Base-by-base conservation (phyloP, 139 green algal species). In the Desmodesmus armatus region DNA sequence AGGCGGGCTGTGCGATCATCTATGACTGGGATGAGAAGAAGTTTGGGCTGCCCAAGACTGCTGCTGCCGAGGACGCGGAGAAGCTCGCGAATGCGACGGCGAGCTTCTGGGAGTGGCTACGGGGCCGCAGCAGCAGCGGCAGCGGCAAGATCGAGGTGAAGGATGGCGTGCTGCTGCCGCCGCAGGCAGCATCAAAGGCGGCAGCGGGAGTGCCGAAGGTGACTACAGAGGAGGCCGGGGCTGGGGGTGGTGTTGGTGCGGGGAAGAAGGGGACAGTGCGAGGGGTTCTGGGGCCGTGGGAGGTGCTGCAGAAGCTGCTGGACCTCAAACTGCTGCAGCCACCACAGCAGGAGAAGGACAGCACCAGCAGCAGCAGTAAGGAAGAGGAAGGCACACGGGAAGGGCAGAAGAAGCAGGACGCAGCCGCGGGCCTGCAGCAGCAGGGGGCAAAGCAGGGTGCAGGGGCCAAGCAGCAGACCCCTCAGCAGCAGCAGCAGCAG, bases 21-120 rank as follows among this genome's bases (percentile, higher is more conserved):
- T 74, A 21, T 2, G 80, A 86, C 6, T 25, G 80, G 0, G 80
- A 86, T 37, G 80, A 86, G 23, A 21, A 9, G 4, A 67, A 86
- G 69, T 55, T 79, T 13, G 69, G 69, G 23, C 17, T 2, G 0
- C 63, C 80, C 3, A 80, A 73, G 40, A 11, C 80, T 5, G 19
- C 80, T 25, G 80, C 80, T 6, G 3, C 40, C 7, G n/a, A 74
- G 49, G 0, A 63, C 19, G 37, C 11, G 43, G 37, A 81, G 74
- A n/a, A 40, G 55, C 55, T 74, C 31, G 5, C 23, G 58, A 9
- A 40, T n/a, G n/a, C n/a, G n/a, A n/a, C n/a, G 43, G 9, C 29
- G 35, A 15, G 37, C 29, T 44, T 53, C 35, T 53, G 67, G 37
- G 19, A 5, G 19, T 44, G 67, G 35, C 33, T 53, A 29, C 37